These are phyloP conservation scores for Calocybe cyanea DNA, from an alignment of 768 basidiomycete genomes.

Conservation along the genomic window DNA sequence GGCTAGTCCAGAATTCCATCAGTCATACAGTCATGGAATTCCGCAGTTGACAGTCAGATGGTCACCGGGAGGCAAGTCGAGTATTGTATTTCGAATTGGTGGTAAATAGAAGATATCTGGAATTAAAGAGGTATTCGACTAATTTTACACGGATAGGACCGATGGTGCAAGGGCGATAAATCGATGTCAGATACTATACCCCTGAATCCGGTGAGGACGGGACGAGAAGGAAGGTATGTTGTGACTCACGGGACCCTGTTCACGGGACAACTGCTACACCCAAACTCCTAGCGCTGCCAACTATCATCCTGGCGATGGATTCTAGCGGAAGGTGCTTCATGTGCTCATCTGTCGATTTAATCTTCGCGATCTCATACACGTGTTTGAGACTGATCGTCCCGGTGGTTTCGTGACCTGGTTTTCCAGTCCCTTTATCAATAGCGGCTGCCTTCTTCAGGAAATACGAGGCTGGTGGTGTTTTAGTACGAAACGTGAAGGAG, in stretches of 20 bases:
- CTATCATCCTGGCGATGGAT: constrained; percentile 81
- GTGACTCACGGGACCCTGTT: constrained; percentile 24
- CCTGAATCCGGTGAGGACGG: constrained; percentile 7
- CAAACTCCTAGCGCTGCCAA: constrained; percentile 85
- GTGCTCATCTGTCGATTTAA: constrained; percentile 89
- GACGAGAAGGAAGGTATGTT: constrained; percentile 14
- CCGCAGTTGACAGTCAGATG: constrained; percentile 5
- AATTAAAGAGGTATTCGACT: constrained; percentile 15
- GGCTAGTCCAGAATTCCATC: constrained; percentile 2
- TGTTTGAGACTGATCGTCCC: constrained; percentile 93
- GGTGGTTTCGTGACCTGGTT: constrained; percentile 71
- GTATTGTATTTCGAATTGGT: constrained; percentile 10
- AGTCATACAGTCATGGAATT: constrained; percentile 1
- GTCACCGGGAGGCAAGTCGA: constrained; percentile 6
- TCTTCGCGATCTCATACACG: constrained; percentile 97
- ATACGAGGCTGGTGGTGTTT: constrained; percentile 86
- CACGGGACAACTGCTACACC: constrained; percentile 90
- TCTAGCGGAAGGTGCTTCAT: constrained; percentile 84
- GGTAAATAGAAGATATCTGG: constrained; percentile 10
- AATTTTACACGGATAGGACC: constrained; percentile 17
- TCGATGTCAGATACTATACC: constrained; percentile 8
- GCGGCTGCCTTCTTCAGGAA: constrained; percentile 89
- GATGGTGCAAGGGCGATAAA: constrained; percentile 7
- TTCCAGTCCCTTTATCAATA: constrained; percentile 85
- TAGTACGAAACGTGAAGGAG: constrained; percentile 89